Evolutionary conservation across 2,329 filamentous ascomycete genomes (phyloP).

Genomic region (Acrodontium crateriforme): DNA sequence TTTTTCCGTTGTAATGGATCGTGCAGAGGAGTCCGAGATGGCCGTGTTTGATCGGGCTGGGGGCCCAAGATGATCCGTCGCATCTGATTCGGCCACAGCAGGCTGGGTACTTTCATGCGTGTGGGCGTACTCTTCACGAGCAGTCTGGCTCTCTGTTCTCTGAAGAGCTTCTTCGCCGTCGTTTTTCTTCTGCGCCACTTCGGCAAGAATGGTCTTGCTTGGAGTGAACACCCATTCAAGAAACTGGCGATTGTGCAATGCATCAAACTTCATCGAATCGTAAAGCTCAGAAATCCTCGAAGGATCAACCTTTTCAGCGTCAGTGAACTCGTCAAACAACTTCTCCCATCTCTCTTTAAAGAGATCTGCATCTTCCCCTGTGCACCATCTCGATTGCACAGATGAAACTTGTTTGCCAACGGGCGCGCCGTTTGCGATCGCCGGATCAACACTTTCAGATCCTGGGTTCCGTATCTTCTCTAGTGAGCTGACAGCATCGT

Average conservation of each 20-base stretch:
- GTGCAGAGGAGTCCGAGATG: neutral
- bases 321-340: constrained; percentile 89
- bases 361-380: constrained; percentile 82
- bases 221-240: constrained; percentile 96
- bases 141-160: constrained; percentile 19
- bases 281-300: constrained; percentile 98
- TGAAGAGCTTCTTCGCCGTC: constrained; percentile 7
- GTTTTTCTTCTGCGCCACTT: constrained; percentile 27
- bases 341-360: constrained; percentile 99
- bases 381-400: constrained; percentile 91
- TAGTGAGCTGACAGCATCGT: constrained; percentile 47
- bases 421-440: neutral
- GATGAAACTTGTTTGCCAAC: constrained; percentile 8
- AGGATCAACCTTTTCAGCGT: constrained; percentile 94
- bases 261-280: constrained; percentile 99
- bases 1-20: constrained; percentile 5
- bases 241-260: constrained; percentile 89
- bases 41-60: constrained; percentile 10
- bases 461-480: constrained; percentile 32
- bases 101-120: constrained; percentile 16
- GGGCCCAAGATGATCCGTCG: constrained; percentile 7
- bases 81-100: constrained; percentile 3
- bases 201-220: constrained; percentile 60
- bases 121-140: constrained; percentile 19
- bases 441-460: constrained; percentile 1